Conservation (phyloP, 2,329 filamentous ascomycete species). For the Alternaria metachromatica region DNA sequence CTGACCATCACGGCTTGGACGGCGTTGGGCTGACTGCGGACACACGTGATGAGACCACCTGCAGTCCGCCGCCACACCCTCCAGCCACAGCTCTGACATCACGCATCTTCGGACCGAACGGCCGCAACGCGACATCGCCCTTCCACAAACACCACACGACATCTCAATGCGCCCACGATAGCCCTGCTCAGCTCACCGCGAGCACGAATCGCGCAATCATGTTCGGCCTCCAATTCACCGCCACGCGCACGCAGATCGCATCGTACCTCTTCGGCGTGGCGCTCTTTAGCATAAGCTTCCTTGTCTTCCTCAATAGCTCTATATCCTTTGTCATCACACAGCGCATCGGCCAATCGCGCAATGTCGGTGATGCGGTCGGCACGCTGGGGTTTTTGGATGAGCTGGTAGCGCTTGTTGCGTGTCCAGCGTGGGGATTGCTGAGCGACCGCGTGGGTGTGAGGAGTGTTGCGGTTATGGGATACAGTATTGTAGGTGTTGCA, state of each 20-base stretch:
- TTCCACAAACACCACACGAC: neutral
- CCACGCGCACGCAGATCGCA: conserved; percentile 62
- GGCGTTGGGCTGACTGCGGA: neutral
- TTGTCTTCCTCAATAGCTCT: conserved; percentile 86
- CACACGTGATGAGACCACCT: conserved; percentile 10
- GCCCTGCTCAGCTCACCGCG: conserved; percentile 26
- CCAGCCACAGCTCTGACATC: conserved; percentile 13
- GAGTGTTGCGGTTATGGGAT: conserved; percentile 71
- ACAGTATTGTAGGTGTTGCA: conserved; percentile 78
- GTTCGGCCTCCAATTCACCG: conserved; percentile 59
- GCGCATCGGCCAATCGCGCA: conserved; percentile 74
- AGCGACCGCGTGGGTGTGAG: conserved; percentile 80
- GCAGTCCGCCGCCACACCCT: conserved; percentile 1
- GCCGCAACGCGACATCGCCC: conserved; percentile 11
- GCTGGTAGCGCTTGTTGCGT: conserved; percentile 79
- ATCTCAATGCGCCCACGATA: conserved; percentile 22
- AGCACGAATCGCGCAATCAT: conserved; percentile 31
- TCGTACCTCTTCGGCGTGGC: conserved; percentile 83
- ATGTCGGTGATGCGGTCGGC: conserved; percentile 80
- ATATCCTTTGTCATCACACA: conserved; percentile 86
- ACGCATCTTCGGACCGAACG: conserved; percentile 8
- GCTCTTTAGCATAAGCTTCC: conserved; percentile 86
- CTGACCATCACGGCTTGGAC: neutral
- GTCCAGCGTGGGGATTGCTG: conserved; percentile 78
- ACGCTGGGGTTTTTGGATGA: conserved; percentile 87